phyloP scores from a whole-genome alignment of 768 basidiomycete genomes.

The Butyriboletus loyo region DNA sequence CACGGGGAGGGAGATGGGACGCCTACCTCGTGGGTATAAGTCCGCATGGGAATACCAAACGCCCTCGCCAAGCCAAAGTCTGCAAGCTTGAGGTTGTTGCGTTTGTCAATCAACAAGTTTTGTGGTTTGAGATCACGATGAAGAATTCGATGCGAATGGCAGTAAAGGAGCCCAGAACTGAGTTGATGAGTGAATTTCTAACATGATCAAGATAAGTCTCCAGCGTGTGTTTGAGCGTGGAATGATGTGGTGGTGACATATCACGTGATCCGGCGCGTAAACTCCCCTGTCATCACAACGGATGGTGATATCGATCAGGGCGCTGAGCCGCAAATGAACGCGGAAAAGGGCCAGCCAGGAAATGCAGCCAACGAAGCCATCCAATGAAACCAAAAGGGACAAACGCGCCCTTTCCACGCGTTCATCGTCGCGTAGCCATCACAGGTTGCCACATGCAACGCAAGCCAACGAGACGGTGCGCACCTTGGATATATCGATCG shows the following conservation, averaged over 20 bases:
- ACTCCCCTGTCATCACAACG: constrained; percentile 17
- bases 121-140: constrained; percentile 97
- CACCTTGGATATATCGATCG: constrained; percentile 78
- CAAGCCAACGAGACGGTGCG: constrained; percentile 24
- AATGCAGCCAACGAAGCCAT: background rate
- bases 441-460: constrained; percentile 4
- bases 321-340: background rate
- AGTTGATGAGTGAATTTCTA: constrained; percentile 98
- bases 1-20: constrained; percentile 1
- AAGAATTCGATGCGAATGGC: constrained; percentile 94
- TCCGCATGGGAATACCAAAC: constrained; percentile 97
- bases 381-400: constrained; percentile 8
- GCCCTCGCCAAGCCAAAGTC: constrained; percentile 96
- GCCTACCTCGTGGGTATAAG: constrained; percentile 96
- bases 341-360: background rate
- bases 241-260: background rate
- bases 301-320: constrained; percentile 21
- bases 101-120: constrained; percentile 88
- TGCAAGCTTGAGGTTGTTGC: constrained; percentile 90
- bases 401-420: constrained; percentile 21
- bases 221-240: background rate
- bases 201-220: constrained; percentile 11
- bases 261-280: constrained; percentile 34
- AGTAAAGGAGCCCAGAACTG: constrained; percentile 86
- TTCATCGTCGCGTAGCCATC: constrained; percentile 12